Evolutionary conservation across 2,329 filamentous ascomycete genomes (phyloP).

Genomic region (Mollisiaceae sp.): DNA sequence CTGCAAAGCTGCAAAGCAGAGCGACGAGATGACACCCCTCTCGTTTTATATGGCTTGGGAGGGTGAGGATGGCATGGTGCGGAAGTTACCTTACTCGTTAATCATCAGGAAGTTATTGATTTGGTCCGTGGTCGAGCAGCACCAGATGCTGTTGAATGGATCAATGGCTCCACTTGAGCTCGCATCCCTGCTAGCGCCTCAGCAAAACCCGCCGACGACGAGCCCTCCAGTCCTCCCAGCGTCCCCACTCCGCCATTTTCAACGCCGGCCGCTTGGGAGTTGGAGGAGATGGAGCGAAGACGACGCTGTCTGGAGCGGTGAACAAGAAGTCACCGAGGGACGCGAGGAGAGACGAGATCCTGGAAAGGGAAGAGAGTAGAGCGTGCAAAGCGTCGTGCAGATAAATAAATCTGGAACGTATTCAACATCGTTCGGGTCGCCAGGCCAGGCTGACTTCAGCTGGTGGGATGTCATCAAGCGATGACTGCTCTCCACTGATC

Average conservation of each 20-base stretch:
- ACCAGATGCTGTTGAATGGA: not conserved
- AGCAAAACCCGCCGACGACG: not conserved
- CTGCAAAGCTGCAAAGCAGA: not conserved
- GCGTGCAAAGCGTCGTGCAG: too few relatives aligned
- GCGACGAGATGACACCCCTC: slow-evolving; percentile 16
- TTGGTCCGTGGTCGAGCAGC: not conserved
- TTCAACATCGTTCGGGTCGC: not conserved
- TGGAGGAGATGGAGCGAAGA: too few relatives aligned
- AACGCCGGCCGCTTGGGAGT: not conserved
- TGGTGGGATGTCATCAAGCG: not conserved
- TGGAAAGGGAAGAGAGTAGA: too few relatives aligned
- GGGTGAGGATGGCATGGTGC: slow-evolving; percentile 6
- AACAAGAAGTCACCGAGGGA: not conserved
- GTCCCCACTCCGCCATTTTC: not conserved
- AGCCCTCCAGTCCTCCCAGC: too few relatives aligned
- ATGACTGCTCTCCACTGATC: slow-evolving; percentile 1
- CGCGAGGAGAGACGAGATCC: too few relatives aligned
- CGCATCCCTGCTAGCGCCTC: not conserved
- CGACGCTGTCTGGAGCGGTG: not conserved
- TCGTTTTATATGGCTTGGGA: slow-evolving; percentile 3
- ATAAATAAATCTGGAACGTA: too few relatives aligned
- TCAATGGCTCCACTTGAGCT: not conserved
- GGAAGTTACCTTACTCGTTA: not conserved
- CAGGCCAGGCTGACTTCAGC: not conserved
- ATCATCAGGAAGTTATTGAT: not conserved